These are phyloP conservation scores for Hypoxylon sp. DNA, from an alignment of 2,329 filamentous ascomycete genomes.

Conservation along the genomic window DNA sequence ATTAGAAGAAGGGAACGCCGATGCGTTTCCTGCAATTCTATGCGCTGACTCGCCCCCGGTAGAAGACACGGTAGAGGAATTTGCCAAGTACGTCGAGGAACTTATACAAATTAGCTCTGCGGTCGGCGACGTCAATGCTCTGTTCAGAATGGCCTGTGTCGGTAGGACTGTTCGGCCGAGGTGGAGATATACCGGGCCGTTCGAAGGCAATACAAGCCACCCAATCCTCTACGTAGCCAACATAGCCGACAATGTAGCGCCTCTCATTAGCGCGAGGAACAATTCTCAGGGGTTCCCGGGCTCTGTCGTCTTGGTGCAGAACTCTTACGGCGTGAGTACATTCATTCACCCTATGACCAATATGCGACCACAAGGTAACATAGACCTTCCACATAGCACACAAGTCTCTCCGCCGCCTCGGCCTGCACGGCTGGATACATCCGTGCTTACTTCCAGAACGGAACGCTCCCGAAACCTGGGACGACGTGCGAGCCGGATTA, in stretches of 20 bases:
- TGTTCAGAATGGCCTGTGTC: constrained; percentile 55
- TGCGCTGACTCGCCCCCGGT: constrained; percentile 60
- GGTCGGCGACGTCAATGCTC: constrained; percentile 61
- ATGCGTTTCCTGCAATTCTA: constrained; percentile 63
- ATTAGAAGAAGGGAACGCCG: constrained; percentile 55
- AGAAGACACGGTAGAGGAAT: constrained; percentile 54
- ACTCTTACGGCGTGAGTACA: constrained; percentile 64
- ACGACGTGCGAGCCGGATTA: constrained; percentile 64
- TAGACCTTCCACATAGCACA: constrained; percentile 60
- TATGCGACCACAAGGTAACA: constrained; percentile 18
- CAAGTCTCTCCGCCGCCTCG: constrained; percentile 62
- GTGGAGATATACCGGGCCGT: constrained; percentile 53
- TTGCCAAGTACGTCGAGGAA: constrained; percentile 54
- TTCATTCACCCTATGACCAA: neutral
- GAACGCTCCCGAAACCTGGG: constrained; percentile 60
- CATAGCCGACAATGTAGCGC: constrained; percentile 56
- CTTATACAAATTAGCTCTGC: constrained; percentile 58
- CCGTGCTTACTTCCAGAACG: constrained; percentile 62
- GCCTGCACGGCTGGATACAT: constrained; percentile 61
- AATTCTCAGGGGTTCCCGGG: constrained; percentile 59
- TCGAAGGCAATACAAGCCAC: constrained; percentile 53
- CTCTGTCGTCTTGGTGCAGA: constrained; percentile 64
- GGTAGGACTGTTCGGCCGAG: constrained; percentile 54
- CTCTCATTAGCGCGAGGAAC: constrained; percentile 51
- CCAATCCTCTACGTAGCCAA: constrained; percentile 58